phyloP scores from a whole-genome alignment of 257 asterid genomes.

The Jasminum sambac region DNA sequence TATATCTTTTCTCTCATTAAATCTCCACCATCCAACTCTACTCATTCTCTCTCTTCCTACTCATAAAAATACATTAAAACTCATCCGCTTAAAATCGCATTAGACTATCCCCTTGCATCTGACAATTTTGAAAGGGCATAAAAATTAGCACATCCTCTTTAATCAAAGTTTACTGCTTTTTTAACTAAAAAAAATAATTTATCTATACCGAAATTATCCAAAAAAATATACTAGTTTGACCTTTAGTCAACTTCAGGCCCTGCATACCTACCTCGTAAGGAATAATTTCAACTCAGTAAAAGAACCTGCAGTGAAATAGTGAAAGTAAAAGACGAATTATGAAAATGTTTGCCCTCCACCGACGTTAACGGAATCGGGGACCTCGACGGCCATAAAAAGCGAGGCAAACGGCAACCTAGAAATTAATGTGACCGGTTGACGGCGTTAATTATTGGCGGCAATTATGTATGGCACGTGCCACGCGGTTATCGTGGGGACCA shows the following conservation, averaged over 20 bases:
- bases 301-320: not conserved
- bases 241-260: too few relatives aligned
- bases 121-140: too few relatives aligned
- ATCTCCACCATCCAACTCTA: too few relatives aligned
- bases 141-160: too few relatives aligned
- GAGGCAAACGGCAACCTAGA: not conserved
- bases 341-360: conserved; percentile 10
- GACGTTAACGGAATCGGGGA: conserved; percentile 20
- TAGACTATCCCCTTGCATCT: too few relatives aligned
- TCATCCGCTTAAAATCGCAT: too few relatives aligned
- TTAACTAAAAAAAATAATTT: too few relatives aligned
- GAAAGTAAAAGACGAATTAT: not conserved
- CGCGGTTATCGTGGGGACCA: conserved; percentile 3
- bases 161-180: too few relatives aligned
- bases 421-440: conserved; percentile 23
- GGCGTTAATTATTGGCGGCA: conserved; percentile 27
- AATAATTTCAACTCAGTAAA: not conserved
- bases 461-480: conserved; percentile 24
- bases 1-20: too few relatives aligned
- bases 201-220: not conserved
- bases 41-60: too few relatives aligned
- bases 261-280: not conserved
- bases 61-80: too few relatives aligned
- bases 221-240: too few relatives aligned
- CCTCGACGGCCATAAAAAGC: not conserved